These are phyloP conservation scores for Phytomonas francai DNA, from an alignment of 208 protist genomes.

Conservation along the genomic window DNA sequence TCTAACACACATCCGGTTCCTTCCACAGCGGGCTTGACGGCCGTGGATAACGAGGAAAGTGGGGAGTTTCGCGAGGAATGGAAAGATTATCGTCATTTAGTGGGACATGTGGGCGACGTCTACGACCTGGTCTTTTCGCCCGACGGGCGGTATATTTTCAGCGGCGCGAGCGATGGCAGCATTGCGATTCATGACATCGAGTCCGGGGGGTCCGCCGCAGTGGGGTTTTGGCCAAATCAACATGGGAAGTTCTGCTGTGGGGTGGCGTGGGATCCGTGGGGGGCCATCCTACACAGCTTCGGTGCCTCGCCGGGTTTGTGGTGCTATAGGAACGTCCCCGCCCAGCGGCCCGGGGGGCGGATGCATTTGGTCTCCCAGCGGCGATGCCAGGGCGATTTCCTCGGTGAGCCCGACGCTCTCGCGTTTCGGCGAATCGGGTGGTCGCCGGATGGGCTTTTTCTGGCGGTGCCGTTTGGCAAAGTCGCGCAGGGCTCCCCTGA, in stretches of 20 bases:
- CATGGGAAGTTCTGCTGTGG: constrained; percentile 81
- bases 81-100: constrained; percentile 83
- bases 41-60: not conserved
- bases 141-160: constrained; percentile 73
- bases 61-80: constrained; percentile 40
- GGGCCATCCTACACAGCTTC: constrained; percentile 52
- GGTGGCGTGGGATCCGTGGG: constrained; percentile 84
- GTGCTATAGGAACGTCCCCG: constrained; percentile 49
- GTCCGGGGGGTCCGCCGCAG: constrained; percentile 41
- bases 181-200: constrained; percentile 77
- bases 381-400: constrained; percentile 52
- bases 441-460: constrained; percentile 70
- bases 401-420: constrained; percentile 67
- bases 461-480: constrained; percentile 79
- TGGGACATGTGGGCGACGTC: constrained; percentile 79
- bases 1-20: no score
- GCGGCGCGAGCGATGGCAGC: constrained; percentile 64
- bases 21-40: no score
- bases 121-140: constrained; percentile 83
- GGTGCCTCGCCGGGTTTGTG: constrained; percentile 63
- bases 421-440: constrained; percentile 69
- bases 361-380: constrained; percentile 57
- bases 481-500: constrained; percentile 10
- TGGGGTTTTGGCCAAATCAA: constrained; percentile 53
- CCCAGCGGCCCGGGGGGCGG: constrained; percentile 1